A percentile compares a stretch with the other conserved stretches of the same genome.
Evolutionary conservation across 768 basidiomycete species (phyloP).

Genomic region (Lentinula boryana): DNA sequence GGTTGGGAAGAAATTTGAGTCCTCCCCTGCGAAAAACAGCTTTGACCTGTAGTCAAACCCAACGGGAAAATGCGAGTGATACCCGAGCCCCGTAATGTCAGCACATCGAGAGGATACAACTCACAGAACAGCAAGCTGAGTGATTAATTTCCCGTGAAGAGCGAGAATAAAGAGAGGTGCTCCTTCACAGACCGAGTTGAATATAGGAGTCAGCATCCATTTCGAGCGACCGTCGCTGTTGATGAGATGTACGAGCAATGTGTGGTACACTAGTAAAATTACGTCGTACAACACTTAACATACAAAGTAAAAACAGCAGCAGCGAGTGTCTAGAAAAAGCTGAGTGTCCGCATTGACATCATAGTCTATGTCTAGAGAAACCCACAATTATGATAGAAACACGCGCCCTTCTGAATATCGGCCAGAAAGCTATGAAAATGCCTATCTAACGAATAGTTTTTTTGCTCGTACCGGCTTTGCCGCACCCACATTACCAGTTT

Average conservation of each 20-base stretch:
- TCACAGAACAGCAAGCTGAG: too few species aligned
- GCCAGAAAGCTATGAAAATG: too few species aligned
- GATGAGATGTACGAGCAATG: neutral
- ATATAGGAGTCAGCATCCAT: neutral
- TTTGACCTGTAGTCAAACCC: neutral
- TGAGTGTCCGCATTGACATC: neutral
- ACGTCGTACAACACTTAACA: neutral
- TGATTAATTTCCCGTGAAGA: too few species aligned
- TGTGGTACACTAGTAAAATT: neutral
- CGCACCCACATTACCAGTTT: constrained; percentile 77
- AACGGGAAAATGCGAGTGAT: too few species aligned
- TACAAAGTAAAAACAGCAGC: neutral
- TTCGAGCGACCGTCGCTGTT: neutral
- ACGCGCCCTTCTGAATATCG: too few species aligned
- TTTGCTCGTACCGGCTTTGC: constrained; percentile 66
- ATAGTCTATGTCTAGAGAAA: neutral
- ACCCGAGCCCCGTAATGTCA: too few species aligned
- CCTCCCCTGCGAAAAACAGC: neutral
- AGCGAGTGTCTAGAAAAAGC: neutral
- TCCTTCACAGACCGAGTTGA: too few species aligned
- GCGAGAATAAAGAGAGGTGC: too few species aligned
- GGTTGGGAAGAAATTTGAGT: too few species aligned
- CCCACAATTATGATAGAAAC: neutral
- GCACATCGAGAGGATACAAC: too few species aligned
- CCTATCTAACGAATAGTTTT: constrained; percentile 64